A percentile compares a stretch with the other conserved stretches of the same genome.
phyloP scores from a whole-genome alignment of 2,329 filamentous ascomycete species.

The Xylaria sp. region DNA sequence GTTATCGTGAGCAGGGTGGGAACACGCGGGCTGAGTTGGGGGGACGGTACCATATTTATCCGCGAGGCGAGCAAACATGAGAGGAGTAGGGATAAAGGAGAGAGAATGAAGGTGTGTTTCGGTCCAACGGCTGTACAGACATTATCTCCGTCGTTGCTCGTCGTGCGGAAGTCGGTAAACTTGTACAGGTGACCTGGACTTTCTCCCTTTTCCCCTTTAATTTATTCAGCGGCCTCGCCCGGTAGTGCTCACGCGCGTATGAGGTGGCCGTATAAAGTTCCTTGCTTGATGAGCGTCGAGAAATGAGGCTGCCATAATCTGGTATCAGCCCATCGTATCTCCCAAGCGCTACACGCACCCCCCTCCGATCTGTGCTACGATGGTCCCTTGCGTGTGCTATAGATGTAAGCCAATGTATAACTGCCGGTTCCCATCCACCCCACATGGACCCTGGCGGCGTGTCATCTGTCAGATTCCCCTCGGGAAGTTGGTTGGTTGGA shows the following conservation, averaged over 20 bases:
- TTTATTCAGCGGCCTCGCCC: not conserved
- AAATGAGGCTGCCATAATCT: constrained; percentile 20
- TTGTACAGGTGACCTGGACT: not conserved
- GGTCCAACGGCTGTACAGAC: not conserved
- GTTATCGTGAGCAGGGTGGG: constrained; percentile 11
- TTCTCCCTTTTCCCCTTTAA: not conserved
- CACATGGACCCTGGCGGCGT: constrained; percentile 22
- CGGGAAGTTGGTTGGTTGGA: constrained; percentile 25
- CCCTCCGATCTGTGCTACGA: constrained; percentile 31
- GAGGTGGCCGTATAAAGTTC: not conserved
- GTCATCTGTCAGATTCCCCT: constrained; percentile 32
- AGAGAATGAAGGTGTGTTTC: not conserved
- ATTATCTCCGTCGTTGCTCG: constrained; percentile 4
- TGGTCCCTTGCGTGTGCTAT: constrained; percentile 7
- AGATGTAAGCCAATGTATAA: constrained; percentile 15
- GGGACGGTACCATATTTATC: constrained; percentile 4
- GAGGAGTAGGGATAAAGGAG: not conserved
- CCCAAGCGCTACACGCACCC: constrained; percentile 12
- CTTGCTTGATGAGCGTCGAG: constrained; percentile 2
- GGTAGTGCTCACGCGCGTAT: constrained; percentile 7
- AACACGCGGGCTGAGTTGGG: not conserved
- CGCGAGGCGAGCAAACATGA: not conserved
- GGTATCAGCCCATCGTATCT: constrained; percentile 9
- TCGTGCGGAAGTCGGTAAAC: not conserved
- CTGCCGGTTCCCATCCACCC: constrained; percentile 28